These are phyloP conservation scores for Leishmania tropica DNA, from an alignment of 208 protist genomes.

Conservation along the genomic window DNA sequence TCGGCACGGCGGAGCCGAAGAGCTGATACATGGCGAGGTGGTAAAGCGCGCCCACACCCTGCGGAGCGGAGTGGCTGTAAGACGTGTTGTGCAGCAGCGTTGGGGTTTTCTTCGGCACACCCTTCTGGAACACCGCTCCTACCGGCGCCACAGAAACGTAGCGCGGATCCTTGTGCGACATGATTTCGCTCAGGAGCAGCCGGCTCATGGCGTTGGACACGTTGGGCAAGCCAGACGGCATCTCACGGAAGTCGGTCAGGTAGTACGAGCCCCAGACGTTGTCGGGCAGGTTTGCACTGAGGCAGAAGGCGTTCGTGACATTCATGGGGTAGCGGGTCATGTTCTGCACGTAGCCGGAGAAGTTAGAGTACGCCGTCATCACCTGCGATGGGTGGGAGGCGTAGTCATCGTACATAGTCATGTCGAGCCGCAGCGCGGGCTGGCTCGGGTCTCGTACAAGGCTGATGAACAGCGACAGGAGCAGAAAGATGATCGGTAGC, in stretches of 20 bases:
- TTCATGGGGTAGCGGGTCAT: conserved; percentile 2
- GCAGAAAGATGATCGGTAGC: conserved; percentile 72
- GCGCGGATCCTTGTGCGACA: conserved; percentile 38
- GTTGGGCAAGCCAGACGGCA: conserved; percentile 21
- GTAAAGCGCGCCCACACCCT: conserved; percentile 61
- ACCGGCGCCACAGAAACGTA: conserved; percentile 56
- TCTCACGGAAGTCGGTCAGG: conserved; percentile 27
- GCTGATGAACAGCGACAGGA: conserved; percentile 74
- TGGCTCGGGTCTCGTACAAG: conserved; percentile 56
- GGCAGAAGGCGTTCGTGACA: conserved; percentile 35
- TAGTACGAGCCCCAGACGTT: conserved; percentile 37
- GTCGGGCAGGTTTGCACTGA: conserved; percentile 19
- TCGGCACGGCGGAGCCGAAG: conserved; percentile 33
- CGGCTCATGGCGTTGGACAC: conserved; percentile 41
- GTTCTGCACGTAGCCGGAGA: conserved; percentile 12
- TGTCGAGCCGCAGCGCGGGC: conserved; percentile 62
- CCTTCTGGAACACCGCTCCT: conserved; percentile 28
- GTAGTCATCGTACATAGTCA: conserved; percentile 68
- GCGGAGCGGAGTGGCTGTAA: conserved; percentile 50
- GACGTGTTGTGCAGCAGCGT: conserved; percentile 71
- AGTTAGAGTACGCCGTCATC: conserved; percentile 32
- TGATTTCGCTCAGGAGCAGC: conserved; percentile 31
- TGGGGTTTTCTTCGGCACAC: conserved; percentile 25
- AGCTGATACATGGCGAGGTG: conserved; percentile 56
- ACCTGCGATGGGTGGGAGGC: conserved; percentile 46